Conservation (phyloP, 176 grass and related monocot species). For the bread wheat (Triticum aestivum) region IWGSC_CS_RefSeq_v2.1 NC_057802.1:142952558-142953057, state of each 20-base stretch:
- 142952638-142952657: constrained; percentile 51
- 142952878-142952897: constrained; percentile 36
- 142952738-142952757: not conserved
- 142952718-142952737: constrained; percentile 5
- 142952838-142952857: constrained; percentile 20
- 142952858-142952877: constrained; percentile 43
- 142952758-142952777: not conserved
- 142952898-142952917: not conserved
- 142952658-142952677: constrained; percentile 29
- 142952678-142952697: constrained; percentile 24
- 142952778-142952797: not conserved
- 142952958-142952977: constrained; percentile 40
- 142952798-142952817: constrained; percentile 36
- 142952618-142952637: constrained; percentile 14
- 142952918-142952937: not conserved
- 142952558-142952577: constrained; percentile 44
- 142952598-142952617: constrained; percentile 4
- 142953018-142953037: constrained; percentile 48
- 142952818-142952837: constrained; percentile 51
- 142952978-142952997: constrained; percentile 25
- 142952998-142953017: constrained; percentile 35
- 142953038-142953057: constrained; percentile 1
- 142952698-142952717: constrained; percentile 26
- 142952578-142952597: constrained; percentile 32
- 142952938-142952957: constrained; percentile 43